Evolutionary conservation across 2,329 filamentous ascomycete species (phyloP).

Genomic region (Aureobasidium zeae): DNA sequence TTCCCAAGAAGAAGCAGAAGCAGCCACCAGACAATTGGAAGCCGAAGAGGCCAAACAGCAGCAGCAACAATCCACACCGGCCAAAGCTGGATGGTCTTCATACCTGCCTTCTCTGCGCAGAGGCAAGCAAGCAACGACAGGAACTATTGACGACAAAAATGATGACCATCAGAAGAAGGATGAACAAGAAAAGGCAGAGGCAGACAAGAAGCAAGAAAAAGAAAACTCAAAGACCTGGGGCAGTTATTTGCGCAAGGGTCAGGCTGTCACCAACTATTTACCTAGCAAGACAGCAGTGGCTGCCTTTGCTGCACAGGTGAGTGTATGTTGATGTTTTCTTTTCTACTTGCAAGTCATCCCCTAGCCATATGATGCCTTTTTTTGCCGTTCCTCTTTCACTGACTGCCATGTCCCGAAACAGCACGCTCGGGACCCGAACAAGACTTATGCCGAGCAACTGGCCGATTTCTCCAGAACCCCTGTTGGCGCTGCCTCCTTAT

Average conservation of each 20-base stretch:
- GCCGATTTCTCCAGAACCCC: slow-evolving; percentile 44
- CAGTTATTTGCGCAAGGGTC: slow-evolving; percentile 39
- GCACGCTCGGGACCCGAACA: slow-evolving; percentile 39
- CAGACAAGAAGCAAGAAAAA: slow-evolving; percentile 24
- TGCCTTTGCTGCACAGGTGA: slow-evolving; percentile 34
- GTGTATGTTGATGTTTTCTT: slow-evolving; percentile 13
- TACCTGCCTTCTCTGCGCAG: slow-evolving; percentile 18
- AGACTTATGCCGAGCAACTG: slow-evolving; percentile 41
- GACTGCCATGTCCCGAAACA: too few species aligned
- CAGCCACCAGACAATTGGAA: not conserved
- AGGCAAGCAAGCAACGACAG: slow-evolving; percentile 17
- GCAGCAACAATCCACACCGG: slow-evolving; percentile 4
- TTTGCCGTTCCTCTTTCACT: too few species aligned
- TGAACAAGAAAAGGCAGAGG: slow-evolving; percentile 16
- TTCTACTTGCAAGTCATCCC: too few species aligned
- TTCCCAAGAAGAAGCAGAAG: slow-evolving; percentile 17
- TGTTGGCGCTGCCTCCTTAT: slow-evolving; percentile 39
- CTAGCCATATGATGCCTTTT: too few species aligned
- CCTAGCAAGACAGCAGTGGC: slow-evolving; percentile 37
- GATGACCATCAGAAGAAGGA: slow-evolving; percentile 17
- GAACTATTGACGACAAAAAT: slow-evolving; percentile 17
- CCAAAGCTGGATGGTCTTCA: slow-evolving; percentile 17
- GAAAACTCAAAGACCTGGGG: slow-evolving; percentile 36
- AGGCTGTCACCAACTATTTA: slow-evolving; percentile 40
- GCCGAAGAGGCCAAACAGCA: not conserved